A percentile compares a stretch with the other conserved stretches of the same genome.
These are phyloP conservation scores for Tuber melanosporum DNA, from an alignment of 495 filamentous ascomycete species.

Conservation along the genomic window DNA sequence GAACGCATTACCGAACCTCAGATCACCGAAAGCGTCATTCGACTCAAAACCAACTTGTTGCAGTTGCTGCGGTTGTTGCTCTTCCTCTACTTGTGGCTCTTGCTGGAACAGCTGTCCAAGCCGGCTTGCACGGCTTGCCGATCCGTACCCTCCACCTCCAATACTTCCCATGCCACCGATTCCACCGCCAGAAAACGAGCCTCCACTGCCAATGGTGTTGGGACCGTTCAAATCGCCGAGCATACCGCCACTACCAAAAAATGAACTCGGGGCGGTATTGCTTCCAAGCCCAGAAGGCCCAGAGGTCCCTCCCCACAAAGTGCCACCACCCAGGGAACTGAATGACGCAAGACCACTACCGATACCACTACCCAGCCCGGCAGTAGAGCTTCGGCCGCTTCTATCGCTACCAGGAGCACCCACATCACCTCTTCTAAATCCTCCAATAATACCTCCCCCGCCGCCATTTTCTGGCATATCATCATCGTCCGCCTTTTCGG, in stretches of 20 bases:
- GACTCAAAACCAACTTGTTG: constrained; percentile 42
- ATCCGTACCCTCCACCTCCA: constrained; percentile 53
- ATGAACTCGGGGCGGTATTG: constrained; percentile 50
- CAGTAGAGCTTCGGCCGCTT: constrained; percentile 45
- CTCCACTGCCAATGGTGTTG: constrained; percentile 49
- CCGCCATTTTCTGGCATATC: constrained; percentile 54
- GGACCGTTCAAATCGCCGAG: constrained; percentile 64
- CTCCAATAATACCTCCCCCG: constrained; percentile 48
- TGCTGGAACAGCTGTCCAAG: constrained; percentile 88
- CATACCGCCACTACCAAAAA: constrained; percentile 55
- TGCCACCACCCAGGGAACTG: constrained; percentile 59
- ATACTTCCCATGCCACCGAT: constrained; percentile 49
- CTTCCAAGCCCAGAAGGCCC: constrained; percentile 69
- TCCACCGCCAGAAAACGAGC: constrained; percentile 47
- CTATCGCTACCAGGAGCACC: constrained; percentile 44
- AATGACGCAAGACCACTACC: constrained; percentile 53
- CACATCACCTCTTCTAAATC: constrained; percentile 40
- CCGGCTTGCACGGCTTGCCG: constrained; percentile 63
- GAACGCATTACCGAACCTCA: constrained; percentile 39
- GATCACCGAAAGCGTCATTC: constrained; percentile 49
- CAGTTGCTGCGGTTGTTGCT: constrained; percentile 57
- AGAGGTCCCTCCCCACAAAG: constrained; percentile 52
- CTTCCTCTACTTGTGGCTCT: constrained; percentile 59
- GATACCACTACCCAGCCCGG: constrained; percentile 47
- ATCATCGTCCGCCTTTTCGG: constrained; percentile 63